A percentile compares a stretch with the other conserved stretches of the same genome.
Conservation (phyloP, 306 rosid genomes). For the Astragalus glycyphyllos region DNA sequence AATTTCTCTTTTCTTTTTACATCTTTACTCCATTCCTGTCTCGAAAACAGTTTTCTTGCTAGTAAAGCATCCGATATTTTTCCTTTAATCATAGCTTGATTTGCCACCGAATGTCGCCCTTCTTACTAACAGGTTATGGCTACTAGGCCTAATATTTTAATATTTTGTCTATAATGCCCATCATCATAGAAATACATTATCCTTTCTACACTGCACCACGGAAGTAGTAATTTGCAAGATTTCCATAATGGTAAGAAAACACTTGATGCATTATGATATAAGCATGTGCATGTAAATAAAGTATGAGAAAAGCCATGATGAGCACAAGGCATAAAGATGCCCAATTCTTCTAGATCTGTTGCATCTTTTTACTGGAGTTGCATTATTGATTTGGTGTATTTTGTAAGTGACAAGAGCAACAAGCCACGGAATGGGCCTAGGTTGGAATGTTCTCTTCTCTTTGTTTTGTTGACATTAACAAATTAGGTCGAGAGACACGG, state of each 20-base stretch:
- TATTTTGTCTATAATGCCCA: conserved; percentile 32
- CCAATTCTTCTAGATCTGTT: conserved; percentile 29
- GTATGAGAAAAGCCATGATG: conserved; percentile 33
- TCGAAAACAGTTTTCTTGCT: conserved; percentile 44
- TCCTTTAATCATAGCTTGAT: conserved; percentile 41
- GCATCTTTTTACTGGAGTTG: conserved; percentile 45
- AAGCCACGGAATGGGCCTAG: conserved; percentile 65
- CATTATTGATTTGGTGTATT: conserved; percentile 52
- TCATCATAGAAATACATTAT: conserved; percentile 19
- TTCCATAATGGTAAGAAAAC: conserved; percentile 12
- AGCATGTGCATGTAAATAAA: conserved; percentile 36
- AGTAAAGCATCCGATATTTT: conserved; percentile 51
- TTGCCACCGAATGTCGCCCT: conserved; percentile 39
- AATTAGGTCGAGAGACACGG: conserved; percentile 16
- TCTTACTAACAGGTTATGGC: conserved; percentile 35
- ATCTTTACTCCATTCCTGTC: conserved; percentile 40
- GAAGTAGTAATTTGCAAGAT: conserved; percentile 24
- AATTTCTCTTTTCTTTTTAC: conserved; percentile 32
- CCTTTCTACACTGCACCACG: conserved; percentile 11
- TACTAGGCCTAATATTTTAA: conserved; percentile 36
- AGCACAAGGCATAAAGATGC: conserved; percentile 36
- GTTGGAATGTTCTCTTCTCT: conserved; percentile 49
- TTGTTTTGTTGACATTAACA: conserved; percentile 53
- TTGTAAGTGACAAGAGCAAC: conserved; percentile 62
- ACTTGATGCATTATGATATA: conserved; percentile 28